phyloP scores from a whole-genome alignment of 2,329 filamentous ascomycete species.

The Colletotrichum sidae region DNA sequence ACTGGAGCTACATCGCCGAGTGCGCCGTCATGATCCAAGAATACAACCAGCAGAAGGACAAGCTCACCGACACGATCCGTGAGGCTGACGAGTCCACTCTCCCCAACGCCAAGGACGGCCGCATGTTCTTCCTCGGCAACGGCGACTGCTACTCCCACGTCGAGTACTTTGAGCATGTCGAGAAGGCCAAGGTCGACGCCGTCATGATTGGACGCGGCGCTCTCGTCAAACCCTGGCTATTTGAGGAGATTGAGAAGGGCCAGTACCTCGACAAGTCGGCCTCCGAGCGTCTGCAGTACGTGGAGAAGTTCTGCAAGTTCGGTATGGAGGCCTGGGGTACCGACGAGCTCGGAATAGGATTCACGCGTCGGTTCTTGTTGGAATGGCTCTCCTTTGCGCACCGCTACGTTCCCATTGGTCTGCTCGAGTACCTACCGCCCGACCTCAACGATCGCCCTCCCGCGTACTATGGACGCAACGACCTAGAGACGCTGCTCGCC shows the following conservation, averaged over 20 bases:
- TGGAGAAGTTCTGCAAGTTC: slow-evolving; percentile 91
- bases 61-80: slow-evolving; percentile 77
- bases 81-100: slow-evolving; percentile 82
- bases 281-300: slow-evolving; percentile 82
- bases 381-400: slow-evolving; percentile 96
- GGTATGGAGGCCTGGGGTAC: slow-evolving; percentile 96
- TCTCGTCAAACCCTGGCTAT: slow-evolving; percentile 97
- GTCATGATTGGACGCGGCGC: slow-evolving; percentile 98
- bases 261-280: slow-evolving; percentile 98
- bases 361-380: slow-evolving; percentile 89
- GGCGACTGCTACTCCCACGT: slow-evolving; percentile 95
- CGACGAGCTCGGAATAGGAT: slow-evolving; percentile 92
- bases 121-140: slow-evolving; percentile 93
- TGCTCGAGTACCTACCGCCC: slow-evolving; percentile 90
- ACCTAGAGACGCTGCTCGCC: slow-evolving; percentile 91
- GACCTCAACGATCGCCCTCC: slow-evolving; percentile 91
- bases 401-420: slow-evolving; percentile 89
- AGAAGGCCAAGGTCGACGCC: slow-evolving; percentile 84
- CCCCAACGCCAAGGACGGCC: slow-evolving; percentile 72
- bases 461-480: slow-evolving; percentile 83
- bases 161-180: slow-evolving; percentile 84
- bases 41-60: slow-evolving; percentile 77
- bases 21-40: slow-evolving; percentile 86
- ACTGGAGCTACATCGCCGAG: slow-evolving; percentile 95
- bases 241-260: slow-evolving; percentile 91